Base-by-base conservation (phyloP, 441 rosid species). In the Hura crepitans region DNA sequence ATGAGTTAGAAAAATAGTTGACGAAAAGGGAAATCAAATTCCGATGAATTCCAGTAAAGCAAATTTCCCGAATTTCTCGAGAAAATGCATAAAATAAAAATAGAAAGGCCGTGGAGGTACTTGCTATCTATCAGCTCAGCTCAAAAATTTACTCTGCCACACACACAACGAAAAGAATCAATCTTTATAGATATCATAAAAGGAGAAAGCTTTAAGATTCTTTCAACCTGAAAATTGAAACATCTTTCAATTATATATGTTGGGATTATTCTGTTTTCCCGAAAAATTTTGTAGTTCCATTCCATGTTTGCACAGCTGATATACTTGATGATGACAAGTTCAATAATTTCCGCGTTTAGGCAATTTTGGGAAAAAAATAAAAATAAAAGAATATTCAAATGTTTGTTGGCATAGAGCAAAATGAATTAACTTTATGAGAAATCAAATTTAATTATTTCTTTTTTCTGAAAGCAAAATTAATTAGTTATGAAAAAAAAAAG, bases 1-100 rank as follows among this genome's bases (percentile, higher is more conserved):
- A 33, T 2, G 3, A n/a, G 20, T 17, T 20, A 65, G 39, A 42
- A 22, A 54, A 39, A 20, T 12, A 33, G 45, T 71, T 59, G 66
- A 59, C 66, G 68, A 42, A n/a, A 61, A 23, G 55, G 17, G 59
- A 8, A 39, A 37, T 20, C 50, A 43, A 47, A 66, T 22, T 39
- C 72, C 68, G 22, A 42, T 22, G 50, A 31, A 12, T 13, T n/a
- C 31, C 46, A 12, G 28, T 4, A 37, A 61, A 49, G 7, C 6
- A 17, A 7, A 18, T 17, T 14, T 12, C 28, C 39, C 43, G 56
- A 54, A 54, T 53, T 43, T 63, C 61, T 63, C 69, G 55, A 63
- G 57, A 72, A 43, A 62, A 64, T 51, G 2, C 6, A 17, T 18
- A 27, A 7, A 57, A 28, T 17, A 30, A 23, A 1, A 22, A 2